Evolutionary conservation across 306 rosid species (phyloP), one percentile per base, ranked within the genome.

Genomic region (Sindora glabra): DNA sequence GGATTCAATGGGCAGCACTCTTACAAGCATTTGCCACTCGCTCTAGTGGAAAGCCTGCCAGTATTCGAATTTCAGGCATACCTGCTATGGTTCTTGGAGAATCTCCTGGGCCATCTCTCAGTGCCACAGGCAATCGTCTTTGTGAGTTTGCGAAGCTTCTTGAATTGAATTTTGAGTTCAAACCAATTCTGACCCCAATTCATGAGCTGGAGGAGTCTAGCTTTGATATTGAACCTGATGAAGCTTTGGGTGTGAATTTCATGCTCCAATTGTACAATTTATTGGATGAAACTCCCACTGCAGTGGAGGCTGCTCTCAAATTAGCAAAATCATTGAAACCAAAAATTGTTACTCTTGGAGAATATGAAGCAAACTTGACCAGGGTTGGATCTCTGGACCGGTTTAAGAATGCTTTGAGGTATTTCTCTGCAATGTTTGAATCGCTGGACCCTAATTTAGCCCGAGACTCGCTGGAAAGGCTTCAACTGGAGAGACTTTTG

Each of bases 1-100:
- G 98, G 1, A 76, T 92, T 68, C 98, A 92, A 56, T 92, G 98
- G 98, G 90, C 98, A 9, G 96, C 98, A 0, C 62, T 92, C 11
- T 69, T 92, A 2, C 98, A 92, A 61, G 98, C 98, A 2, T 69
- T 92, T 33, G 98, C 98, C 2, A 88, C 96, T 5, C 83, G 98
- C 15, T 40, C 95, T 41, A 74, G 92, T 5, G 98, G 98, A 13
- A 88, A 86, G 69, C 98, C 98, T 16, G 17, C 9, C 0, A 71
- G 60, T 18, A 68, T 92, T 33, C 83, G 87, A 32, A 86, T 92
- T 49, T 88, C 98, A 16, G 96, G 96, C 13, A 92, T 92, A 22
- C 98, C 96, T 0, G 92, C 98, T 8, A 85, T 79, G 30, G 78
- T 79, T 1, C 83, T 92, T 1, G 96, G 98, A 2, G 41, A 56